Conservation (phyloP, 192 early-diverging fungal genomes). For the Gonapodya prolifera region DNA sequence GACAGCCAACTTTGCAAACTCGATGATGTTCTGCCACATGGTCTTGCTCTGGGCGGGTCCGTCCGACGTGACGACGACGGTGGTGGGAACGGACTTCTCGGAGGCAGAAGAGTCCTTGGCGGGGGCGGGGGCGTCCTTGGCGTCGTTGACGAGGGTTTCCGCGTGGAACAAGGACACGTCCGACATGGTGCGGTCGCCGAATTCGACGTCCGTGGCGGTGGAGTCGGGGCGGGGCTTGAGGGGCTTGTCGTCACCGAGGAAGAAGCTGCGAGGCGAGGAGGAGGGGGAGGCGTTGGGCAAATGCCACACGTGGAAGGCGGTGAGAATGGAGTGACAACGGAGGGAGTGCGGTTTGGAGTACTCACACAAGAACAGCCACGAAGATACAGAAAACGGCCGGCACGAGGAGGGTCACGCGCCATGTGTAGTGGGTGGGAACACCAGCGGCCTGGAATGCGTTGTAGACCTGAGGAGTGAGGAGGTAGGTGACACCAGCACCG, state of each 20-base stretch:
- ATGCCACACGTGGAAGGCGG: no score
- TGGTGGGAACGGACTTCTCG: no score
- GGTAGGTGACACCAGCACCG: slow-evolving; percentile 47
- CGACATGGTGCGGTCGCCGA: neutral
- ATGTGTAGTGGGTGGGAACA: neutral
- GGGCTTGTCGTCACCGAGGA: neutral
- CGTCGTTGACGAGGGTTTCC: no score
- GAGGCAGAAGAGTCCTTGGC: no score
- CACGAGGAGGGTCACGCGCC: neutral
- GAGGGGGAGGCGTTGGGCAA: no score
- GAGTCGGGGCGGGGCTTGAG: neutral
- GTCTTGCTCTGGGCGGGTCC: no score
- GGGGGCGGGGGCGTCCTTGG: no score
- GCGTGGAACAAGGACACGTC: no score
- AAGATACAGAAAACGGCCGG: neutral
- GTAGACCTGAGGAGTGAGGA: slow-evolving; percentile 44
- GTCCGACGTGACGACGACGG: no score
- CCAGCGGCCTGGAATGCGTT: neutral
- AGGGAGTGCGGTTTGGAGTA: neutral
- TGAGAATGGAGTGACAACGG: no score
- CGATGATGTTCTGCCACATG: neutral
- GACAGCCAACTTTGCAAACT: neutral
- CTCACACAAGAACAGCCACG: neutral
- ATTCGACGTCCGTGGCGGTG: neutral
- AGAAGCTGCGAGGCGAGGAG: neutral